Base-by-base conservation (phyloP, 768 basidiomycete genomes). In the Lyophyllum shimeji region DNA sequence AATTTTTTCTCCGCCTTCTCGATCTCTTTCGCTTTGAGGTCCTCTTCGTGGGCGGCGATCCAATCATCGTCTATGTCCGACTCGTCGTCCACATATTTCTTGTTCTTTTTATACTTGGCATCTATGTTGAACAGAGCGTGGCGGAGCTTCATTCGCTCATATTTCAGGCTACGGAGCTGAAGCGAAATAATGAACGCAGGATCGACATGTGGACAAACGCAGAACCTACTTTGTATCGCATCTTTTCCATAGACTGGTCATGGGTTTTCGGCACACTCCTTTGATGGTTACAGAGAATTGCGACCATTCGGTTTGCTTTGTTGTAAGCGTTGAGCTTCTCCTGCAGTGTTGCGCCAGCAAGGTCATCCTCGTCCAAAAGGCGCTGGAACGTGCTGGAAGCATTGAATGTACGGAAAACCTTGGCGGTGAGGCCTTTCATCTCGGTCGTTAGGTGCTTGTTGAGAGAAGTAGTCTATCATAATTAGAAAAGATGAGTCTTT, bases 371-470 rank as follows among this genome's bases (percentile, higher is more conserved):
- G 63, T 95, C 92, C 57, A 98, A 76, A 59, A 96, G 86, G 44
- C 90, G 79, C 68, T 98, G 94, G 78, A 98, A 97, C 1, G 96
- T 97, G 68, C 85, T 86, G 23, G 97, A 98, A 21, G 97, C 97
- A 66, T 99, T 99, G 77, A 91, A 99, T 50, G 97, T 99, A 93
- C 97, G 96, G 81, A 99, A 99, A 24, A 99, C 97, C 71, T 99
- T 99, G 55, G 97, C 97, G 0, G 97, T 96, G 24, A 99, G 81
- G 17, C 97, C 97, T 59, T 95, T 92, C 97, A 98, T 99, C 70
- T 96, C 94, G 25, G 82, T 84, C 44, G 83, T 84, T 57, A 99
- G 79, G 71, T 98, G 94, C 69, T 95, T 95, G 76, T 99, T 99
- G 56, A 99, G 74, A 7, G 79, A 77, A 7, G 82, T 76, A 2